A percentile compares a stretch with the other conserved stretches of the same genome.
These are phyloP conservation scores for Aspergillus tanneri DNA, from an alignment of 2,329 filamentous ascomycete species.

Conservation along the genomic window DNA sequence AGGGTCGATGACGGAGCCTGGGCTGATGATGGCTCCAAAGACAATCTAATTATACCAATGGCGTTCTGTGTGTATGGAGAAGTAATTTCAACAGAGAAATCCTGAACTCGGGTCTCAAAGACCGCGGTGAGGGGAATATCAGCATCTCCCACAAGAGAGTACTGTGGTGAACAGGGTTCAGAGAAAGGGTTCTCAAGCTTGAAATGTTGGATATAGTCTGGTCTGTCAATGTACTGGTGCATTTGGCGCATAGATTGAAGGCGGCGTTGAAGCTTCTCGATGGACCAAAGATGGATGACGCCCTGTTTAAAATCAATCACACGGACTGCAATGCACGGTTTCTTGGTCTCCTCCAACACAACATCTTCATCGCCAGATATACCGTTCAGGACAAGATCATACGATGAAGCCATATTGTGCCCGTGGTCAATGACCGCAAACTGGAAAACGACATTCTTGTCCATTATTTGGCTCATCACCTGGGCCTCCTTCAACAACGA, in stretches of 20 bases:
- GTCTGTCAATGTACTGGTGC: conserved; percentile 93
- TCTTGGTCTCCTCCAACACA: conserved; percentile 74
- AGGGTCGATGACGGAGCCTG: conserved; percentile 87
- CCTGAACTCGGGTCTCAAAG: conserved; percentile 90
- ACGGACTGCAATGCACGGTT: conserved; percentile 86
- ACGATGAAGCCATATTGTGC: conserved; percentile 86
- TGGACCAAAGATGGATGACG: conserved; percentile 88
- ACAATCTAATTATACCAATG: conserved; percentile 85
- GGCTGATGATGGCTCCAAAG: conserved; percentile 88
- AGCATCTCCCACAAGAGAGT: conserved; percentile 87
- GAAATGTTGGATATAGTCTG: conserved; percentile 91
- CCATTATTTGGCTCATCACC: conserved; percentile 95
- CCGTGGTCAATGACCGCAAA: conserved; percentile 89
- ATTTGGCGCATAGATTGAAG: conserved; percentile 93
- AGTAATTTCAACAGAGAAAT: conserved; percentile 85
- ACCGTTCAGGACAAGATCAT: conserved; percentile 92
- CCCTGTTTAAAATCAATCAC: conserved; percentile 86
- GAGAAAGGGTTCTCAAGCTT: conserved; percentile 90
- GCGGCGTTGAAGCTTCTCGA: conserved; percentile 85
- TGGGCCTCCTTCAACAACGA: conserved; percentile 90
- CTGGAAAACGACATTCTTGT: conserved; percentile 89
- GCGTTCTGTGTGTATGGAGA: conserved; percentile 91
- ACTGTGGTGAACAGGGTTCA: conserved; percentile 86
- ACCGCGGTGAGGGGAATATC: conserved; percentile 91
- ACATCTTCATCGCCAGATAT: conserved; percentile 82